A percentile compares a stretch with the other conserved stretches of the same genome.
Conservation (phyloP, 352 stramenopile species). For the Globisporangium splendens region DNA sequence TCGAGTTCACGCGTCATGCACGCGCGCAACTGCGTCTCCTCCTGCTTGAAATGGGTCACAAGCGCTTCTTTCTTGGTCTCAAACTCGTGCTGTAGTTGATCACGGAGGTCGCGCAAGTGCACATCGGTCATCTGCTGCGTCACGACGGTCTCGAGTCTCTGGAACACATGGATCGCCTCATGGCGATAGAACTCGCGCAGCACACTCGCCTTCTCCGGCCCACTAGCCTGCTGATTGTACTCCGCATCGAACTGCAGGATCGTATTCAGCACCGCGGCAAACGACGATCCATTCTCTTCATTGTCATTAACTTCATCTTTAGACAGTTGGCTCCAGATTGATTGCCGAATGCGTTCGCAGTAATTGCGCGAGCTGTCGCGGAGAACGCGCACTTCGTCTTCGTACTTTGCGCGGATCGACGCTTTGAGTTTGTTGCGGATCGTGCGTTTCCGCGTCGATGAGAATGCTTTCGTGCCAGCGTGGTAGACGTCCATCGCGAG, state of each 20-base stretch:
- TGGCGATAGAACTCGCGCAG: constrained; percentile 54
- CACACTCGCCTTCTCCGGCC: constrained; percentile 49
- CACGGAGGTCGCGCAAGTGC: constrained; percentile 43
- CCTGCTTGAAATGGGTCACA: constrained; percentile 57
- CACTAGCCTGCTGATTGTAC: constrained; percentile 42
- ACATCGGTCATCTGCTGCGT: constrained; percentile 52
- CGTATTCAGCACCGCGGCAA: constrained; percentile 37
- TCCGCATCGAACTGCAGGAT: constrained; percentile 50
- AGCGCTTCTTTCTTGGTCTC: constrained; percentile 55
- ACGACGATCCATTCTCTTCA: constrained; percentile 14
- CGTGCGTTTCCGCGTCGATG: constrained; percentile 34
- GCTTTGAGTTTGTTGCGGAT: constrained; percentile 52
- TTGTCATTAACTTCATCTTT: constrained; percentile 8
- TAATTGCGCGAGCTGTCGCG: constrained; percentile 41
- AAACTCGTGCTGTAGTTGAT: constrained; percentile 56
- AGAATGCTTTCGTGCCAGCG: constrained; percentile 25
- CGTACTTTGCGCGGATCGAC: constrained; percentile 38
- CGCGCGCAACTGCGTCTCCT: constrained; percentile 57
- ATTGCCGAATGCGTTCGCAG: constrained; percentile 36
- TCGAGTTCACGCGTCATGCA: constrained; percentile 59
- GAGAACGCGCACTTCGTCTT: constrained; percentile 35
- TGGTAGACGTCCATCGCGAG: constrained; percentile 73
- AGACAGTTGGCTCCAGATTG: constrained; percentile 41
- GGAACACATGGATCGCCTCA: constrained; percentile 53
- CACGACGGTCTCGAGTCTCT: constrained; percentile 46